A percentile compares a stretch with the other conserved stretches of the same genome.
phyloP scores from a whole-genome alignment of 331 rosid genomes.

The Spiraea crenata region DNA sequence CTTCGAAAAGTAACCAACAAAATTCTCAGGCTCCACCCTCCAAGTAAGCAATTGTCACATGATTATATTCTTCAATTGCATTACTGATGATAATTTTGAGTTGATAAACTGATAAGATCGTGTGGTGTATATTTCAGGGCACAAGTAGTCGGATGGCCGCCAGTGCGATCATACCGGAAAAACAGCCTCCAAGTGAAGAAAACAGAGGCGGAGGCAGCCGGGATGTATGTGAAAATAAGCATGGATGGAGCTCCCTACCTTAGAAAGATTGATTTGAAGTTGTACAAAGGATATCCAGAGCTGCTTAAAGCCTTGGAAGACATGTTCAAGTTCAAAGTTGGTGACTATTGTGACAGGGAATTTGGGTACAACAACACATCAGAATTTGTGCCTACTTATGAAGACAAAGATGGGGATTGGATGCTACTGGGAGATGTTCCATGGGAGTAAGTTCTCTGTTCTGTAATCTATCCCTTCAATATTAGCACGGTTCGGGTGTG shows the following conservation, averaged over 20 bases:
- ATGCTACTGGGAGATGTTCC: slow-evolving; percentile 60
- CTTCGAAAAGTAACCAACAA: slow-evolving; percentile 14
- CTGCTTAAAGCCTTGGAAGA: slow-evolving; percentile 47
- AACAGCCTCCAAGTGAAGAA: slow-evolving; percentile 30
- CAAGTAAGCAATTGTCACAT: slow-evolving; percentile 35
- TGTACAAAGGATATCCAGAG: slow-evolving; percentile 41
- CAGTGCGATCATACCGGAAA: slow-evolving; percentile 38
- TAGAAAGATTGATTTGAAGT: slow-evolving; percentile 45
- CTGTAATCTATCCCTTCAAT: neutral
- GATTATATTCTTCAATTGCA: neutral
- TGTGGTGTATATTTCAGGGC: slow-evolving; percentile 21
- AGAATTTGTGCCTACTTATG: slow-evolving; percentile 48
- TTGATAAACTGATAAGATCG: neutral
- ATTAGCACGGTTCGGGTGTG: too few relatives aligned
- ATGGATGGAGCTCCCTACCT: slow-evolving; percentile 59
- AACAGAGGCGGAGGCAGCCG: slow-evolving; percentile 17
- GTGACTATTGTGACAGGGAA: slow-evolving; percentile 38
- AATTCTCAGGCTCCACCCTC: slow-evolving; percentile 27
- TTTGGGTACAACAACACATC: slow-evolving; percentile 37
- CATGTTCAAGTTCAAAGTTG: slow-evolving; percentile 52
- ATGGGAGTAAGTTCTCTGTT: slow-evolving; percentile 39
- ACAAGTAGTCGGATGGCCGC: slow-evolving; percentile 59
- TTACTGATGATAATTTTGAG: neutral
- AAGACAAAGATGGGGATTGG: slow-evolving; percentile 59
- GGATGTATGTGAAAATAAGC: slow-evolving; percentile 43